A percentile compares a stretch with the other conserved stretches of the same genome.
phyloP scores from a whole-genome alignment of 2,329 filamentous ascomycete species.

The Fusarium aywerte region DNA sequence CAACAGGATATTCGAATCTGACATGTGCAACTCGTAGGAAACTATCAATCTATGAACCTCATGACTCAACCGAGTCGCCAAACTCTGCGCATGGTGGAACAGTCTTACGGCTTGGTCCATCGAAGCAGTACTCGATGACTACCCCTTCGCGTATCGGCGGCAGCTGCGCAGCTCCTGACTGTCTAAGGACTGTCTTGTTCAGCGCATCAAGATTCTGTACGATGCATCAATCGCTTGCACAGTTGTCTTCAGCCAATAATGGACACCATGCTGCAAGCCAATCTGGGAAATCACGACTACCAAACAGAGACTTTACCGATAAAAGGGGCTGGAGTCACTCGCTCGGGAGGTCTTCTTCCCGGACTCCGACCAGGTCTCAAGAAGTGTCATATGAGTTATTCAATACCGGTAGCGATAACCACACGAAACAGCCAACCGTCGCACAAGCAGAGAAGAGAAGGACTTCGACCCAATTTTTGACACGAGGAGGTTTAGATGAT shows the following conservation, averaged over 20 bases:
- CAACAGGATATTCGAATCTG: not conserved
- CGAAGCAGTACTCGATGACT: slow-evolving; percentile 32
- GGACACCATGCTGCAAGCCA: not conserved
- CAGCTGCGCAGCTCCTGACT: slow-evolving; percentile 27
- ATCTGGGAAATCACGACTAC: slow-evolving; percentile 2
- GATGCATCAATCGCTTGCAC: slow-evolving; percentile 15
- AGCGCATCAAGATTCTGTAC: slow-evolving; percentile 30
- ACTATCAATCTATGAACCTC: slow-evolving; percentile 5
- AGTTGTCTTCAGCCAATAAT: not conserved
- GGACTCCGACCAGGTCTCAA: not conserved
- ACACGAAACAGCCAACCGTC: not conserved
- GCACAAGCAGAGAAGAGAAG: not conserved
- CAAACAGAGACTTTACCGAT: slow-evolving; percentile 21
- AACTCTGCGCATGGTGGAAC: slow-evolving; percentile 14
- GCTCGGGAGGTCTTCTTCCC: not conserved
- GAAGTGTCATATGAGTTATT: not conserved
- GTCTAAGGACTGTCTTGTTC: slow-evolving; percentile 22
- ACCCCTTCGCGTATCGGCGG: slow-evolving; percentile 25
- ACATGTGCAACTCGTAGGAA: slow-evolving; percentile 17
- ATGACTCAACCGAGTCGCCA: slow-evolving; percentile 11
- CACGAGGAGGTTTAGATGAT: not conserved
- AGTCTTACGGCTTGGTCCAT: slow-evolving; percentile 11
- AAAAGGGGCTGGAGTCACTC: slow-evolving; percentile 29
- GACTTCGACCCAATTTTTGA: not conserved
- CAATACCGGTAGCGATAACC: not conserved